A percentile compares a stretch with the other conserved stretches of the same genome.
These are phyloP conservation scores for Hordeum vulgare DNA, from an alignment of 176 grass and related monocot genomes.

Conservation along the genomic window DNA sequence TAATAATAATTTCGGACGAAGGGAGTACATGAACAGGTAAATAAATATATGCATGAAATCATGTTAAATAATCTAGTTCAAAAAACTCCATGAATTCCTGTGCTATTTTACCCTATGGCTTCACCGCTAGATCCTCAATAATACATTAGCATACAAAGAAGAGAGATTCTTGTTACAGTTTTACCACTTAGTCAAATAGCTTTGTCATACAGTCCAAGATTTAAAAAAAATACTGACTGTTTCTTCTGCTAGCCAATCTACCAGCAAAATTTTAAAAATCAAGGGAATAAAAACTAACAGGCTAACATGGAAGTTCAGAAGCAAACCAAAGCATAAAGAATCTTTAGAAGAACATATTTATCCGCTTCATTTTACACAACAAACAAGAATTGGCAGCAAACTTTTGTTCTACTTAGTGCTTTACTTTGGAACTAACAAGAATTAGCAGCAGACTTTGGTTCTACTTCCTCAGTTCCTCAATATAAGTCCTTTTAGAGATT, in stretches of 20 bases:
- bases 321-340: not conserved
- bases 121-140: not conserved
- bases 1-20: too few species aligned
- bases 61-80: not conserved
- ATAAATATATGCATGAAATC: not conserved
- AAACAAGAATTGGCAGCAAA: not conserved
- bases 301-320: not conserved
- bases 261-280: not conserved
- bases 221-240: not conserved
- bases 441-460: not conserved
- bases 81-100: not conserved
- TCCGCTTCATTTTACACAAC: not conserved
- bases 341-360: not conserved
- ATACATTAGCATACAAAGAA: not conserved
- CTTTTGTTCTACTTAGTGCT: conserved; percentile 10
- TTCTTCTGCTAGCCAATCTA: not conserved
- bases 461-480: too few species aligned
- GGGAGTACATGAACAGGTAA: not conserved
- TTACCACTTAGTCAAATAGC: not conserved
- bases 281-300: not conserved
- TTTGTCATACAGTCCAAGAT: not conserved
- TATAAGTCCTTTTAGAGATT: too few species aligned
- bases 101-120: not conserved
- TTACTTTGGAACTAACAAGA: not conserved
- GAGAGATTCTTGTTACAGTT: not conserved